Evolutionary conservation across 371 early-diverging fungal species (phyloP), one percentile per base, ranked within the genome.

Genomic region (Funneliformis caledonium): DNA sequence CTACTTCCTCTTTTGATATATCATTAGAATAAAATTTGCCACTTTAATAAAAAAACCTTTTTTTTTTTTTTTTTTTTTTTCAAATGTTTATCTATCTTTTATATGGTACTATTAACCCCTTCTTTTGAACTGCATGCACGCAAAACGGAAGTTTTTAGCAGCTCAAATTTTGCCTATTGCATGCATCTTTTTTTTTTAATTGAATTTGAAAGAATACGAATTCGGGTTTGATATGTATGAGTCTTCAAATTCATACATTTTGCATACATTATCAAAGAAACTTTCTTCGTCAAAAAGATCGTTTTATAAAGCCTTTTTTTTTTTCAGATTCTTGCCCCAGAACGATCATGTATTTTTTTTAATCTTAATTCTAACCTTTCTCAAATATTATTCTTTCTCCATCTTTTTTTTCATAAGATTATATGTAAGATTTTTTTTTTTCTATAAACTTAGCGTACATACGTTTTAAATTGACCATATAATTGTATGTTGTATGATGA

Each of bases 91-190:
- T 64, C 33, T 64, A 33, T 31, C 33, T n/a, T 62, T 62, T 10
- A 62, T 26, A 26, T 31, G 26, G 26, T 26, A 62, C n/a, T 31
- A 31, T 26, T 62, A 3, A 62, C 64, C 64, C 64, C 64, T 62
- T 62, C 31, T 31, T 62, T n/a, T 12, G 31, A 62, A n/a, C 64
- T 62, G 64, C 59, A 59, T 59, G 59, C 11, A 59, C 59, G 59
- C 64, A 62, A 62, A 62, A 26, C 64, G n/a, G 22, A 62, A 59
- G 37, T 37, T 59, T 59, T 59, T 59, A 59, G 59, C n/a, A 59
- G n/a, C 22, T 62, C 31, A 64, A 4, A 64, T n/a, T 26, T 64
- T 64, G 22, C 64, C 33, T 31, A 31, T 31, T 64, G 31, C 22
- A 31, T 64, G 64, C 64, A 64, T 64, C 33, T 33, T 22, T 31